Evolutionary conservation across 805 yeast species (phyloP).

Genomic region (Danielozyma ontarioensis): DNA sequence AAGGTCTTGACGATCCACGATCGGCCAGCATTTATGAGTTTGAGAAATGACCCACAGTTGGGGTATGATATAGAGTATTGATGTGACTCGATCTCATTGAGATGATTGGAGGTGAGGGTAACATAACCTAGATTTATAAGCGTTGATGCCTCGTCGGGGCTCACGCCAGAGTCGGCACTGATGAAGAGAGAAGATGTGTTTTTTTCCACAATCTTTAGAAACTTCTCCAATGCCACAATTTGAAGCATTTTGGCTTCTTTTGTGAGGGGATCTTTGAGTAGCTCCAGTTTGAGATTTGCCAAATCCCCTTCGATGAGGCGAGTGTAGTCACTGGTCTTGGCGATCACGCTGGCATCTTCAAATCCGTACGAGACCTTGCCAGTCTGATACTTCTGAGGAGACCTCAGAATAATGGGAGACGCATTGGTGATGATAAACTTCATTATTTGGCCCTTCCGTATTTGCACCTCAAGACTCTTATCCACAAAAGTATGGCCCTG

Average conservation of each 20-base stretch:
- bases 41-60: slow-evolving; percentile 44
- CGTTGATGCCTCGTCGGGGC: slow-evolving; percentile 19
- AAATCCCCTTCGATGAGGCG: slow-evolving; percentile 11
- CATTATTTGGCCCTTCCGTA: slow-evolving; percentile 31
- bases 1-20: slow-evolving; percentile 39
- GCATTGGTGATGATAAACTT: slow-evolving; percentile 40
- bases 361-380: slow-evolving; percentile 39
- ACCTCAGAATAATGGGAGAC: slow-evolving; percentile 40
- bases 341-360: slow-evolving; percentile 37
- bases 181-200: slow-evolving; percentile 26
- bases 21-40: slow-evolving; percentile 40
- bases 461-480: slow-evolving; percentile 32
- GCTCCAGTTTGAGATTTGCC: slow-evolving; percentile 3
- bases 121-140: slow-evolving; percentile 40
- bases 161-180: slow-evolving; percentile 14
- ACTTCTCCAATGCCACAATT: slow-evolving; percentile 15
- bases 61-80: slow-evolving; percentile 44
- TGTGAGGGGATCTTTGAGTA: slow-evolving; percentile 1
- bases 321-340: slow-evolving; percentile 19
- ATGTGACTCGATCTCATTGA: slow-evolving; percentile 34
- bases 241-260: slow-evolving; percentile 11
- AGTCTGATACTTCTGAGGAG: slow-evolving; percentile 20
- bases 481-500: slow-evolving; percentile 49
- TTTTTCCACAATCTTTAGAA: slow-evolving; percentile 13
- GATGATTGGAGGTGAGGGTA: slow-evolving; percentile 41